These are phyloP conservation scores for Sugiyamaella chiloensis DNA, from an alignment of 805 yeast species.

Conservation along the genomic window DNA sequence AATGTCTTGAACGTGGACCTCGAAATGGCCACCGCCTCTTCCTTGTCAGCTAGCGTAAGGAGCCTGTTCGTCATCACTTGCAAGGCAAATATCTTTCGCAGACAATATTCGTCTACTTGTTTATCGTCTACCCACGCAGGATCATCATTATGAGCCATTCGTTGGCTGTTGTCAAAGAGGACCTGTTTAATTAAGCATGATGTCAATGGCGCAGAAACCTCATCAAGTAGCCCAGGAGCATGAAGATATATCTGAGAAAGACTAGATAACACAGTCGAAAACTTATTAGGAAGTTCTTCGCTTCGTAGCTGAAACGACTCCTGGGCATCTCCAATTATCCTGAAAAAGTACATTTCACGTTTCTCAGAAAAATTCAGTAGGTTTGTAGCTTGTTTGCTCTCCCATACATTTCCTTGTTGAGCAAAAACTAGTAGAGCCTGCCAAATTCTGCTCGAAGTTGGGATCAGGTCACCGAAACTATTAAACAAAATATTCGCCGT, in stretches of 20 bases:
- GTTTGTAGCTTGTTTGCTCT: slow-evolving; percentile 63
- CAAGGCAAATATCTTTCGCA: slow-evolving; percentile 52
- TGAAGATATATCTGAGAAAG: slow-evolving; percentile 56
- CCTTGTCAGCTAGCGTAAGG: slow-evolving; percentile 36
- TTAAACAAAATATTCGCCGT: slow-evolving; percentile 59
- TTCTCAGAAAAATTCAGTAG: slow-evolving; percentile 48
- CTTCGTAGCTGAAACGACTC: background rate
- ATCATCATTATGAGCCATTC: slow-evolving; percentile 29
- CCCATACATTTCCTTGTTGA: slow-evolving; percentile 50
- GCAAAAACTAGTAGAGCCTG: slow-evolving; percentile 48
- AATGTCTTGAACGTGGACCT: slow-evolving; percentile 67
- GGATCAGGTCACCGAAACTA: slow-evolving; percentile 47
- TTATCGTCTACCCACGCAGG: slow-evolving; percentile 48
- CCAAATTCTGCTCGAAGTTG: slow-evolving; percentile 43
- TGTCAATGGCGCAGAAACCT: slow-evolving; percentile 56
- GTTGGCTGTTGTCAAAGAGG: slow-evolving; percentile 48
- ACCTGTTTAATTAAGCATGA: slow-evolving; percentile 58
- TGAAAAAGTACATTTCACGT: slow-evolving; percentile 41
- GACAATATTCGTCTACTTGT: slow-evolving; percentile 36
- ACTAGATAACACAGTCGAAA: slow-evolving; percentile 57
- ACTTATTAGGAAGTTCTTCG: slow-evolving; percentile 14
- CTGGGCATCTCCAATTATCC: slow-evolving; percentile 19
- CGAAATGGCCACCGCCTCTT: slow-evolving; percentile 44
- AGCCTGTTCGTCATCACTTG: slow-evolving; percentile 60
- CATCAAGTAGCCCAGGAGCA: slow-evolving; percentile 49